A percentile compares a stretch with the other conserved stretches of the same genome.
Conservation (phyloP, 2,329 filamentous ascomycete genomes). For the Dothidotthia symphoricarpi region DNA sequence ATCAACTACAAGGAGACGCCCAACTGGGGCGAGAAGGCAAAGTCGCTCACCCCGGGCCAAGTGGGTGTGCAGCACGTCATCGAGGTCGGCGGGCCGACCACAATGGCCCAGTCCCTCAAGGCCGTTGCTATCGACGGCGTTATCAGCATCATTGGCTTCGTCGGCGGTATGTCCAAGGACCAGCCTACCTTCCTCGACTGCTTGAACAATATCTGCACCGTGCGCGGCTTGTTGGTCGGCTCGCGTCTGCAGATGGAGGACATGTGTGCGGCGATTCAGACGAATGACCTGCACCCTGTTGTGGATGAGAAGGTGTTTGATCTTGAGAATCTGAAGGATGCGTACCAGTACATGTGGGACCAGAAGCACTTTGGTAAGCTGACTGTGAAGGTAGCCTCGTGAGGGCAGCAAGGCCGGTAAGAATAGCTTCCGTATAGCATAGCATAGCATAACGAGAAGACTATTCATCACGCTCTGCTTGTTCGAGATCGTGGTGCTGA, state of each 20-base stretch:
- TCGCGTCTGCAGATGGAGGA: conserved; percentile 57
- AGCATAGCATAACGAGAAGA: too few relatives aligned
- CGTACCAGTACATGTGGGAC: conserved; percentile 51
- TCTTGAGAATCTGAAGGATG: conserved; percentile 53
- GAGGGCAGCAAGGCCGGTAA: neutral
- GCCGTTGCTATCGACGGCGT: conserved; percentile 56
- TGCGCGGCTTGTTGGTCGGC: conserved; percentile 59
- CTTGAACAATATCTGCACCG: conserved; percentile 51
- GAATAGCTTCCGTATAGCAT: too few relatives aligned
- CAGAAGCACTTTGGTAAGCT: conserved; percentile 48
- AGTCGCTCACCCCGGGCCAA: conserved; percentile 51
- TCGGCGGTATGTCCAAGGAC: conserved; percentile 51
- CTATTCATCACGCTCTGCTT: too few relatives aligned
- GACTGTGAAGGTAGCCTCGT: conserved; percentile 31
- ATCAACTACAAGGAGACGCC: conserved; percentile 56
- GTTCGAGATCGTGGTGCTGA: too few relatives aligned
- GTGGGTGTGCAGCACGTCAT: conserved; percentile 62
- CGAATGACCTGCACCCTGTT: conserved; percentile 58
- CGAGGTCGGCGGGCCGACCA: conserved; percentile 66
- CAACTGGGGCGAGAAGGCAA: conserved; percentile 57
- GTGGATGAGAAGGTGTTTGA: conserved; percentile 59
- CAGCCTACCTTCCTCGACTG: conserved; percentile 55
- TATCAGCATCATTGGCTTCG: conserved; percentile 56
- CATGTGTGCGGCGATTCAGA: conserved; percentile 60
- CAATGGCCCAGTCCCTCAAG: conserved; percentile 53